Conservation (phyloP, 192 early-diverging fungal genomes). For the Backusella sp. region DNA sequence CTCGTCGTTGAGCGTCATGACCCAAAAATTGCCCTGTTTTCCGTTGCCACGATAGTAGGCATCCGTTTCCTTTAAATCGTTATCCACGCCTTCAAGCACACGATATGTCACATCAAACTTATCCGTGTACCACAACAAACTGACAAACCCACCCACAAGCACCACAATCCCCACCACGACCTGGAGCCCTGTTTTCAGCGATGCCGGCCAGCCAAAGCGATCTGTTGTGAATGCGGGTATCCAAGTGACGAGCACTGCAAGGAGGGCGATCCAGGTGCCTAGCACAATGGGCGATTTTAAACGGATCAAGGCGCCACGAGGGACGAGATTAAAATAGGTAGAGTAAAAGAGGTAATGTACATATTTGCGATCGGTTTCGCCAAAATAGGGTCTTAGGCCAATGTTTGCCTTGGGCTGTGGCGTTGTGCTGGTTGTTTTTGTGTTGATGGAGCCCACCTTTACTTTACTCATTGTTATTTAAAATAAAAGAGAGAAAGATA, state of each 20-base stretch:
- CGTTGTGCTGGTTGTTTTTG: neutral
- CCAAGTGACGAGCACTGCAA: slow-evolving; percentile 1
- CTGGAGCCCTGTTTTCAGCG: neutral
- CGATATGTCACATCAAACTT: slow-evolving; percentile 27
- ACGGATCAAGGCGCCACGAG: slow-evolving; percentile 25
- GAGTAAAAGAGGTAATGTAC: slow-evolving; percentile 38
- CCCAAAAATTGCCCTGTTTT: slow-evolving; percentile 34
- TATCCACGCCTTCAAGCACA: slow-evolving; percentile 29
- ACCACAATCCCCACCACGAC: slow-evolving; percentile 5
- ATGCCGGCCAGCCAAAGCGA: neutral
- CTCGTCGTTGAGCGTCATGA: slow-evolving; percentile 33
- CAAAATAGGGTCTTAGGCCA: slow-evolving; percentile 32
- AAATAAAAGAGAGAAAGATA: neutral
- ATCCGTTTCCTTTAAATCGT: slow-evolving; percentile 33
- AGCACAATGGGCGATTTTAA: slow-evolving; percentile 19
- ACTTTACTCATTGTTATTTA: neutral
- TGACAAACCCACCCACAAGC: slow-evolving; percentile 8
- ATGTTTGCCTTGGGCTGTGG: slow-evolving; percentile 12
- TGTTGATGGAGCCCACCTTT: slow-evolving; percentile 2
- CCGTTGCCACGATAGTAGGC: slow-evolving; percentile 27
- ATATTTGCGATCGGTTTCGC: slow-evolving; percentile 31
- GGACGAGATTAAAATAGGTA: slow-evolving; percentile 35
- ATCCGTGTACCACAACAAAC: slow-evolving; percentile 33
- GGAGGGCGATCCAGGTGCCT: slow-evolving; percentile 9
- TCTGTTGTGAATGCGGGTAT: neutral